phyloP scores from a whole-genome alignment of 2,329 filamentous ascomycete genomes.

The Apiospora marii region DNA sequence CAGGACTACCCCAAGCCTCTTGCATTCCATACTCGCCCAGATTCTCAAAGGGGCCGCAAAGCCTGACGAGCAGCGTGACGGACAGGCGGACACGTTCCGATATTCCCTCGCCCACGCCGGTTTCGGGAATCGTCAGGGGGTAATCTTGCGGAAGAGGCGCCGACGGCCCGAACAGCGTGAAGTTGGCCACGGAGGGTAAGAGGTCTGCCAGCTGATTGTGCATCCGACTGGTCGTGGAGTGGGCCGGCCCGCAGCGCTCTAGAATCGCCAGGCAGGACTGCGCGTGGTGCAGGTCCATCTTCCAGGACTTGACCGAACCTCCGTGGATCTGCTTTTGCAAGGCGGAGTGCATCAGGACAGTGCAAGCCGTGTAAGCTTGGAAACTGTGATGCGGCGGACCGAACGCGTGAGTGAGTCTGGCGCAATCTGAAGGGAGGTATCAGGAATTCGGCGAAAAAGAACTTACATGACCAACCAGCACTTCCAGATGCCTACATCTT shows the following conservation, averaged over 20 bases:
- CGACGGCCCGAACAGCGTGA: background rate
- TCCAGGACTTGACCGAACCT: background rate
- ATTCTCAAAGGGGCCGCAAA: background rate
- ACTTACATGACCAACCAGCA: conserved; percentile 6
- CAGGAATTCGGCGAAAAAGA: too few relatives aligned
- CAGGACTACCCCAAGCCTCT: background rate
- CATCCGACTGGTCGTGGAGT: background rate
- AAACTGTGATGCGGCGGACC: background rate
- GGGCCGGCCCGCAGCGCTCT: background rate
- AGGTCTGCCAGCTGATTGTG: background rate
- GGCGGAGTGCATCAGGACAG: background rate
- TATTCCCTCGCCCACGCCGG: background rate
- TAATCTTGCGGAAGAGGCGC: background rate
- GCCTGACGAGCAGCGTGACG: background rate
- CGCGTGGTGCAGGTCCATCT: background rate
- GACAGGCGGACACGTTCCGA: background rate
- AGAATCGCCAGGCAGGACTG: background rate
- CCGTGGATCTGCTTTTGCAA: background rate
- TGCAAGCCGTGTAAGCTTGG: conserved; percentile 4
- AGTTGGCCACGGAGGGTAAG: background rate
- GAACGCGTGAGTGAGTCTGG: background rate
- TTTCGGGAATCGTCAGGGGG: background rate
- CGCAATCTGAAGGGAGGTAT: background rate
- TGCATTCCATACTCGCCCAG: background rate
- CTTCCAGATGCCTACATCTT: background rate